These are phyloP conservation scores for Trametes hirsuta DNA, from an alignment of 1,284 basidiomycete species.

Conservation along the genomic window DNA sequence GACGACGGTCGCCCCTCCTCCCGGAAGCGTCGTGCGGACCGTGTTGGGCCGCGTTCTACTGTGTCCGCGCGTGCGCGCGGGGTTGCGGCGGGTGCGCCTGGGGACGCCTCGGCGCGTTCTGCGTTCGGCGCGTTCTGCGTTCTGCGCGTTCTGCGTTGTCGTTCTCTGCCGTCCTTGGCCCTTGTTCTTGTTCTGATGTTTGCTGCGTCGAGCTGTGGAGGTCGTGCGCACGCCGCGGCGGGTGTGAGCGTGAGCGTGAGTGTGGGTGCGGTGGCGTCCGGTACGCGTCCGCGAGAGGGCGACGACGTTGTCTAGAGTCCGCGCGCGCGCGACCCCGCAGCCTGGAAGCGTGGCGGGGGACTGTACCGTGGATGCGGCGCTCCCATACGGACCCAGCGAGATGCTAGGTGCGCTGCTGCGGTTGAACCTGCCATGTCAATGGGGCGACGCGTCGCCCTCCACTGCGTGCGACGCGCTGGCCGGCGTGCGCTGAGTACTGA, in stretches of 20 bases:
- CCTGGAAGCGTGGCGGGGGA: slow-evolving; percentile 9
- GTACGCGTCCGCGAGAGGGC: not conserved
- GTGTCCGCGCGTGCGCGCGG: not conserved
- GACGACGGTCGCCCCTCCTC: not conserved
- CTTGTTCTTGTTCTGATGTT: too few species aligned
- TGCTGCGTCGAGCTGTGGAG: too few species aligned
- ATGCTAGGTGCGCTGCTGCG: not conserved
- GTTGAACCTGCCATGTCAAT: not conserved
- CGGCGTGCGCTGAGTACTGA: not conserved
- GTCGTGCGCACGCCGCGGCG: slow-evolving; percentile 10
- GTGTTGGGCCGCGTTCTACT: not conserved
- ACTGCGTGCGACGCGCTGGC: slow-evolving; percentile 18
- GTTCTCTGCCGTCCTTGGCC: too few species aligned
- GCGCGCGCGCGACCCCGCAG: slow-evolving; percentile 12
- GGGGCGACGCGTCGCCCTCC: slow-evolving; percentile 12
- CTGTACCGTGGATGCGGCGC: slow-evolving; percentile 9
- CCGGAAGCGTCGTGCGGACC: slow-evolving; percentile 1
- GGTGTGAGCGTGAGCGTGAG: not conserved
- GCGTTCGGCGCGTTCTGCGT: too few species aligned
- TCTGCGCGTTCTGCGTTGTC: too few species aligned
- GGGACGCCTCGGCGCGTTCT: not conserved
- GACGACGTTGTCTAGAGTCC: slow-evolving; percentile 3
- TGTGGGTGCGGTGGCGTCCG: slow-evolving; percentile 13
- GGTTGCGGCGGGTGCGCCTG: not conserved
- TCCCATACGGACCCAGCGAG: slow-evolving; percentile 9